Base-by-base conservation (phyloP, 352 stramenopile genomes). In the Phytophthora pini region DNA sequence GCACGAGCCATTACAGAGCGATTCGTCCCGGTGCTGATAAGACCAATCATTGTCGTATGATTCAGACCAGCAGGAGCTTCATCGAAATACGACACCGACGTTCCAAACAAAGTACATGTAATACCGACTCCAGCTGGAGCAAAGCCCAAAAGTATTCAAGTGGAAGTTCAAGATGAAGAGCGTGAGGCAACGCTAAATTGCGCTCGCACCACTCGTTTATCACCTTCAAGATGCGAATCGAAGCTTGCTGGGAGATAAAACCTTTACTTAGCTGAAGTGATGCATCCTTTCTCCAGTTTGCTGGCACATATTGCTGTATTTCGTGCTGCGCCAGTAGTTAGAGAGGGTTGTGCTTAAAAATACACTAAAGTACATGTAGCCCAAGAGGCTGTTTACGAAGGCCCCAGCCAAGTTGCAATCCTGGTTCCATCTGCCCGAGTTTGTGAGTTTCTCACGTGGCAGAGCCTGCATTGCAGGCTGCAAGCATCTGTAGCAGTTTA, bases 181-280 rank as follows among this genome's bases (percentile, higher is more conserved):
- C 47, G 61, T 70, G 55, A 65, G 24, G 61, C 45, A 59, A 70
- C 27, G 31, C 39, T 64, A 22, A 29, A 56, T 63, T 65, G 39
- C 34, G 9, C 49, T 43, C 40, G 8, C n/a, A 38, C 43, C 43
- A 32, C 15, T 32, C 43, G 11, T 17, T 54, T 48, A n/a, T 41
- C 55, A 54, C 24, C 24, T 26, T 26, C 24, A 26, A 2, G 24
- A 26, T 32, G 29, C 29, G 3, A 32, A 32, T 10, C 29, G 29
- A 9, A 32, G 11, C 31, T 36, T 36, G 8, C 31, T 36, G 31
- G 31, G 31, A 13, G 10, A 36, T 36, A 32, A 32, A 32, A 26
- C 24, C 29, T 9, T 32, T 32, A 6, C 5, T 32, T 32, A 32
- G 5, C 29, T 32, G 29, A 32, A 32, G 29, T 32, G 29, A 32